Evolutionary conservation across 2,329 filamentous ascomycete genomes (phyloP), one percentile per base, ranked within the genome.

Genomic region (Beauveria pseudobassiana): DNA sequence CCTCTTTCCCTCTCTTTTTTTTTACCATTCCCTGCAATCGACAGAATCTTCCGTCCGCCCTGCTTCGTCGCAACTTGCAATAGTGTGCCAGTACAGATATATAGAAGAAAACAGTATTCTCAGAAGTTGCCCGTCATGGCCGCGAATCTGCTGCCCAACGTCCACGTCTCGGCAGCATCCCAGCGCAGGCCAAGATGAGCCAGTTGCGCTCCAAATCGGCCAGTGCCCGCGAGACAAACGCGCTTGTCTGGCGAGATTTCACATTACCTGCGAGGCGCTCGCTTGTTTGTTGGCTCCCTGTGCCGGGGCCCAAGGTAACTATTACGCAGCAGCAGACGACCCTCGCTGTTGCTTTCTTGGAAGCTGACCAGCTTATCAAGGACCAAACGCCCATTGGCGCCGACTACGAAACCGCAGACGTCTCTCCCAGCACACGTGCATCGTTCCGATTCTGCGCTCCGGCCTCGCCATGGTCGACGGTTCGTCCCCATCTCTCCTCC

Each of bases 381-480:
- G 90, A 87, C 71, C 77, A 83, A 70, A 95, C 91, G 0, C 89
- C 91, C 1, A 82, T 98, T 38, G 90, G 89, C 65, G 91, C 87
- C 73, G 77, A 86, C 64, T 96, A 93, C 77, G 81, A 84, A 16
- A 87, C 85, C 1, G 82, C 84, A 43, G 80, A 79, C 45, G 80
- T 91, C 65, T 74, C 82, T 6, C 88, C 90, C 1, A 76, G 80
- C 54, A 83, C 82, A 63, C 97, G 67, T 93, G 88, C 58, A 82
- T 98, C 59, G 88, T 98, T 3, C 93, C 93, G 43, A 96, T 98
- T 74, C 84, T 98, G n/a, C 85, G 93, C 64, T 96, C 91, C 3
- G 93, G 93, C 28, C 80, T 97, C 46, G 90, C 86, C 73, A 97
- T 98, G 93, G 84, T 96, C 49, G 90, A 96, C 71, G 89, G 88